Conservation (phyloP, 768 basidiomycete species). For the Boletus sp. region DNA sequence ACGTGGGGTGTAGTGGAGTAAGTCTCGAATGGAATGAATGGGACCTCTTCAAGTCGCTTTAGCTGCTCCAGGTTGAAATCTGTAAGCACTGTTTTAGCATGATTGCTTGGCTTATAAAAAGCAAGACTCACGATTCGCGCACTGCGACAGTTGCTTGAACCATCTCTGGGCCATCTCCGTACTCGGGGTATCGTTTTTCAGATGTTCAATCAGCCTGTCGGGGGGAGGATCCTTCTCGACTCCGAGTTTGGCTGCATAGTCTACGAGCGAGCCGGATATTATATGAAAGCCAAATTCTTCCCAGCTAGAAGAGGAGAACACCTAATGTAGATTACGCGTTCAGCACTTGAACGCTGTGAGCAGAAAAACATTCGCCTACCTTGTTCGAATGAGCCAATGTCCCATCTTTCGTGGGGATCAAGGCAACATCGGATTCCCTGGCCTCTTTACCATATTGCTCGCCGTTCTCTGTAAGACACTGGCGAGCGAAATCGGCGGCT, state of each 20-base stretch:
- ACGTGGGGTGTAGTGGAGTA: not conserved
- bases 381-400: not conserved
- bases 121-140: not conserved
- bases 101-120: not conserved
- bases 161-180: not conserved
- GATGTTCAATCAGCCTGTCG: not conserved
- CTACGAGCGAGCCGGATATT: not conserved
- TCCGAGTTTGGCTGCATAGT: not conserved
- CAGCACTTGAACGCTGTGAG: not conserved
- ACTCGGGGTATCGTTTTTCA: not conserved
- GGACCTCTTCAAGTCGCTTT: not conserved
- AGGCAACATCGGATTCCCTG: not conserved
- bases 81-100: not conserved
- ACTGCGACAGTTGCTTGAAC: not conserved
- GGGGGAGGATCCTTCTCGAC: not conserved
- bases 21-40: not conserved
- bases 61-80: not conserved
- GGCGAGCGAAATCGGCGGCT: not conserved
- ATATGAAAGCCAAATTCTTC: not conserved
- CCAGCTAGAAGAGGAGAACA: not conserved
- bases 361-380: not conserved
- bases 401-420: not conserved
- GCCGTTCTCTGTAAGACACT: not conserved
- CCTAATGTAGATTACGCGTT: not conserved
- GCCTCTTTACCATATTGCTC: not conserved